Conservation (phyloP, 2,329 filamentous ascomycete species). For the Didymella lethalis region DNA sequence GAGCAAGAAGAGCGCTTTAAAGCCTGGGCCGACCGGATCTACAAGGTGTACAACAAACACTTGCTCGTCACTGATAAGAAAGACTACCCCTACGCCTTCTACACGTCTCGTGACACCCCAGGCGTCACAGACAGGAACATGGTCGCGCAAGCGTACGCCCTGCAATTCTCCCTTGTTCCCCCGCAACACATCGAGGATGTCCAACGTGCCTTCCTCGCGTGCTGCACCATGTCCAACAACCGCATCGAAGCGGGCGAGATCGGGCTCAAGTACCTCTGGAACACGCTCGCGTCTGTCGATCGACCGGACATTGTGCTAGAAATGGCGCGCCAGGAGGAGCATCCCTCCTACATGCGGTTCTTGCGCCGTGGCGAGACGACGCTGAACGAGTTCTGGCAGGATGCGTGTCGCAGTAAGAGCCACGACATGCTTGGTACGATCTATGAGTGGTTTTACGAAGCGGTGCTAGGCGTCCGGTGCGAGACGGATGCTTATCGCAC, state of each 20-base stretch:
- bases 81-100: conserved; percentile 49
- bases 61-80: conserved; percentile 34
- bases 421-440: conserved; percentile 61
- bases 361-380: conserved; percentile 56
- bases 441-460: conserved; percentile 59
- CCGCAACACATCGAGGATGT: conserved; percentile 33
- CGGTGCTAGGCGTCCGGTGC: conserved; percentile 51
- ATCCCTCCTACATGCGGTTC: conserved; percentile 60
- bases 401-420: conserved; percentile 55
- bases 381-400: conserved; percentile 56
- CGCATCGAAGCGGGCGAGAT: conserved; percentile 54
- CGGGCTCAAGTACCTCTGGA: conserved; percentile 54
- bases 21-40: conserved; percentile 35
- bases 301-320: conserved; percentile 50
- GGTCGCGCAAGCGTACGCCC: conserved; percentile 51
- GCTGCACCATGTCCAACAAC: conserved; percentile 34
- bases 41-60: conserved; percentile 30
- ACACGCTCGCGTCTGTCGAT: conserved; percentile 53
- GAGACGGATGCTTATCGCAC: conserved; percentile 52
- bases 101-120: conserved; percentile 50
- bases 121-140: conserved; percentile 48
- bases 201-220: conserved; percentile 40
- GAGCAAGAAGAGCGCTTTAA: conserved; percentile 26
- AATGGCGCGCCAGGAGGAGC: conserved; percentile 58
- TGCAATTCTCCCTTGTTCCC: conserved; percentile 48